A percentile compares a stretch with the other conserved stretches of the same genome.
Conservation (phyloP, 1,284 basidiomycete genomes). For the Trichosporon ovoides region DNA sequence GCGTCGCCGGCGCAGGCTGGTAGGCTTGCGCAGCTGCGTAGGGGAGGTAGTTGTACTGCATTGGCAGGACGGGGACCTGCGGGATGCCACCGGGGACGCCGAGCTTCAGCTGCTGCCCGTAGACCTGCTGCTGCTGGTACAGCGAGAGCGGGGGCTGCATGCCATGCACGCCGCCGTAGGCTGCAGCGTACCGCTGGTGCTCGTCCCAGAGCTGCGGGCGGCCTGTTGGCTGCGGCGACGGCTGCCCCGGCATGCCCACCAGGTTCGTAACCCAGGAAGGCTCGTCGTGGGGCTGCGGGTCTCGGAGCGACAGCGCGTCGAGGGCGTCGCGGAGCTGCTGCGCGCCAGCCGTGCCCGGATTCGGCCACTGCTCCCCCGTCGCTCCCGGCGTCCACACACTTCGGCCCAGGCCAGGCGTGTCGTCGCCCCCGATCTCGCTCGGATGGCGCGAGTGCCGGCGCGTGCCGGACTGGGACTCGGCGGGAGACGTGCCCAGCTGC, state of each 20-base stretch:
- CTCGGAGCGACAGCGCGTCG: conserved; percentile 27
- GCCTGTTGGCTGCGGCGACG: conserved; percentile 23
- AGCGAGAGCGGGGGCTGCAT: conserved; percentile 18
- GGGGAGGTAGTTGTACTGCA: conserved; percentile 11
- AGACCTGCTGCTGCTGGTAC: conserved; percentile 25
- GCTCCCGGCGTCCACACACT: conserved; percentile 37
- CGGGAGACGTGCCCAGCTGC: conserved; percentile 18
- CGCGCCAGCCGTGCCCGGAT: conserved; percentile 30
- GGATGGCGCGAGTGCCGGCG: conserved; percentile 16
- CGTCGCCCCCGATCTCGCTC: conserved; percentile 23
- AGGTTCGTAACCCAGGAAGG: conserved; percentile 45
- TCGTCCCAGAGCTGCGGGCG: conserved; percentile 20
- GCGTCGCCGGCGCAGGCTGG: neutral
- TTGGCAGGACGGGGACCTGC: conserved; percentile 8
- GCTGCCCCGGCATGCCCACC: conserved; percentile 36
- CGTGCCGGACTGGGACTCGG: conserved; percentile 7
- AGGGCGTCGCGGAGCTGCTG: conserved; percentile 43
- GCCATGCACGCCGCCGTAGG: conserved; percentile 3
- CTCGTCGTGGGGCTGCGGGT: conserved; percentile 29
- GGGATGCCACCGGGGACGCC: conserved; percentile 12
- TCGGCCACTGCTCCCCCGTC: conserved; percentile 5
- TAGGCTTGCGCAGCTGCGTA: conserved; percentile 7
- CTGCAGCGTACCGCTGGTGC: conserved; percentile 7
- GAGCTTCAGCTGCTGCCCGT: conserved; percentile 19
- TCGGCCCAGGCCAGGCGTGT: conserved; percentile 37